A percentile compares a stretch with the other conserved stretches of the same genome.
Evolutionary conservation across 75 land plant genomes (phyloP).

Genomic region (Picea glauca): DNA sequence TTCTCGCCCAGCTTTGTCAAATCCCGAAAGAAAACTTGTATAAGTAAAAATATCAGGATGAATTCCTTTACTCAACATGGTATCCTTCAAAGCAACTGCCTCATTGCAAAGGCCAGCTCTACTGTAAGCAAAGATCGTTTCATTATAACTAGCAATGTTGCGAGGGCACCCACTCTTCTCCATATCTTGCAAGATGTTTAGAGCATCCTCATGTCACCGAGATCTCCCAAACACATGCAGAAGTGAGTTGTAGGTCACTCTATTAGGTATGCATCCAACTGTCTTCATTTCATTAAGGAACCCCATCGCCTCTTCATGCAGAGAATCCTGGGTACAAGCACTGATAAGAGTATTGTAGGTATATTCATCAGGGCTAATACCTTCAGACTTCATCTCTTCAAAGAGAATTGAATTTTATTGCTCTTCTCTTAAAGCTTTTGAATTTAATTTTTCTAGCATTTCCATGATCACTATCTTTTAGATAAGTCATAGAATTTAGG

Average conservation of each 20-base stretch:
- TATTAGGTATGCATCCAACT: constrained; percentile 53
- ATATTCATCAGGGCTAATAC: constrained; percentile 71
- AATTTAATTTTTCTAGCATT: too few species aligned
- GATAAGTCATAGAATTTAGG: too few species aligned
- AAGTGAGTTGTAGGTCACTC: constrained; percentile 83
- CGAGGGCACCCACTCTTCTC: constrained; percentile 53
- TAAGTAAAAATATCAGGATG: constrained; percentile 78
- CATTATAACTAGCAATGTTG: constrained; percentile 78
- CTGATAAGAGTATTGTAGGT: constrained; percentile 86
- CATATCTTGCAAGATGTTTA: constrained; percentile 66
- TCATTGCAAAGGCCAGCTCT: constrained; percentile 72
- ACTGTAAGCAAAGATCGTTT: constrained; percentile 72
- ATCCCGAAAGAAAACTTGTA: constrained; percentile 68
- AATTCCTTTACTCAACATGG: constrained; percentile 61
- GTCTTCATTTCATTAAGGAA: constrained; percentile 76
- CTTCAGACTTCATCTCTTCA: constrained; percentile 65
- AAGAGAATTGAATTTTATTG: constrained; percentile 19
- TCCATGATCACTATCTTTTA: too few species aligned
- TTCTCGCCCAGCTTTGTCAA: constrained; percentile 59
- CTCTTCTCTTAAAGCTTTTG: too few species aligned
- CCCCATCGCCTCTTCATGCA: constrained; percentile 62
- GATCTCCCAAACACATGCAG: constrained; percentile 53
- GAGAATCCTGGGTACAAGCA: constrained; percentile 72
- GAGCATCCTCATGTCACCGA: background rate
- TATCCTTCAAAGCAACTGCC: constrained; percentile 51